Evolutionary conservation across 2,329 filamentous ascomycete species (phyloP).

Genomic region (Trichoderma sp.): DNA sequence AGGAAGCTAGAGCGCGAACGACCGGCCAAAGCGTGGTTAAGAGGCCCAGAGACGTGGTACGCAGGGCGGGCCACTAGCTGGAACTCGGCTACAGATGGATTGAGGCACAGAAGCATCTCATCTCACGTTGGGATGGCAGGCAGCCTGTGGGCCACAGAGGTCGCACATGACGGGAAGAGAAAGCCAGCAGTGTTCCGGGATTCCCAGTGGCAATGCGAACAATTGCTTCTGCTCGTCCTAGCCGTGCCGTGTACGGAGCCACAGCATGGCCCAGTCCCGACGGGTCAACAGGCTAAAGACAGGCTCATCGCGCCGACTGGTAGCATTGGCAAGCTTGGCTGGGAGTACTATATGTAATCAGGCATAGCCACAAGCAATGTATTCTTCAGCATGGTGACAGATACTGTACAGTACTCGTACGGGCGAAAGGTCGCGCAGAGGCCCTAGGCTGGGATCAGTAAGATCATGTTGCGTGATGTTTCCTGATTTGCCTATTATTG

Average conservation of each 20-base stretch:
- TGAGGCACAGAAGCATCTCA: slow-evolving; percentile 2
- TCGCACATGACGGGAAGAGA: slow-evolving; percentile 11
- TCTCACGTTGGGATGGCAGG: not conserved
- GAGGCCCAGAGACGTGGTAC: slow-evolving; percentile 4
- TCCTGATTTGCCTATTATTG: not conserved
- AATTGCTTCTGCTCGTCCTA: not conserved
- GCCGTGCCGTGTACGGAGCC: not conserved
- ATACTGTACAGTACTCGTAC: not conserved
- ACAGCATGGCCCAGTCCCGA: not conserved
- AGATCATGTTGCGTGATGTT: not conserved
- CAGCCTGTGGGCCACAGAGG: slow-evolving; percentile 4
- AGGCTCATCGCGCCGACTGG: not conserved
- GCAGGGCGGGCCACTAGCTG: not conserved
- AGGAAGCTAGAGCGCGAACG: slow-evolving; percentile 7
- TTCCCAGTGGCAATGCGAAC: slow-evolving; percentile 1
- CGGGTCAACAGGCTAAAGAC: not conserved
- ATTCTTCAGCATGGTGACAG: not conserved
- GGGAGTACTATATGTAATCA: not conserved
- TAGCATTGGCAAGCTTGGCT: not conserved
- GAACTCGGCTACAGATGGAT: not conserved
- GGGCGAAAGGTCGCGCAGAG: not conserved
- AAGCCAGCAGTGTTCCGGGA: not conserved
- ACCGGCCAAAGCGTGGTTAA: slow-evolving; percentile 10
- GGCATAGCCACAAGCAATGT: not conserved
- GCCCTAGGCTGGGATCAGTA: not conserved